Conservation (phyloP, 2,329 filamentous ascomycete genomes). For the Pseudocercospora vitis region DNA sequence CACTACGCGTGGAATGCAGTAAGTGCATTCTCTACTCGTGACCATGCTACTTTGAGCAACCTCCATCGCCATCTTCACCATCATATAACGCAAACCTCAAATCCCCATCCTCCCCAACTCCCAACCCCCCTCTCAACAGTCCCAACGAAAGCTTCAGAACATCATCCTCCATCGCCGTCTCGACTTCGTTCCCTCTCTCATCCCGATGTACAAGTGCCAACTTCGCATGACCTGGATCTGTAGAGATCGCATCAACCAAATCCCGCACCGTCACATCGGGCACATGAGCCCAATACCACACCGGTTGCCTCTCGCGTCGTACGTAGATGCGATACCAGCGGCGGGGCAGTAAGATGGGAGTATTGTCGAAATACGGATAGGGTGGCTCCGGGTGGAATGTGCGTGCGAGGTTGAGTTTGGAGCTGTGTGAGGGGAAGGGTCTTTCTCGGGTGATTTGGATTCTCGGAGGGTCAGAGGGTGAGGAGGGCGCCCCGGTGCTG, state of each 20-base stretch:
- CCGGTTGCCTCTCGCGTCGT: neutral
- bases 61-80: too few relatives aligned
- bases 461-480: too few relatives aligned
- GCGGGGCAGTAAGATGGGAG: neutral
- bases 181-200: neutral
- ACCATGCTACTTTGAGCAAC: too few relatives aligned
- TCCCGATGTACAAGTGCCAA: neutral
- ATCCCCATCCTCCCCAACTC: neutral
- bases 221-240: neutral
- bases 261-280: neutral
- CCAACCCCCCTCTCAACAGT: neutral
- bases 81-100: slow-evolving; percentile 1
- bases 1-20: too few relatives aligned
- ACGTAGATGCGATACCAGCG: neutral
- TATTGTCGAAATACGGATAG: neutral
- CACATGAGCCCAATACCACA: neutral
- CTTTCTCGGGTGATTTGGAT: neutral
- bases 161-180: neutral
- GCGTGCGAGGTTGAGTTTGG: neutral
- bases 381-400: neutral
- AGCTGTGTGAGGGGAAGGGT: neutral
- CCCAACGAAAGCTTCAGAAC: neutral
- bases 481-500: too few relatives aligned
- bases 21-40: too few relatives aligned
- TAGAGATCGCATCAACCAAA: neutral